Percentiles rank a stretch among this genome's conserved stretches.
phyloP scores from a whole-genome alignment of 106 monocot species.

The Dioscorea zingiberensis region DNA sequence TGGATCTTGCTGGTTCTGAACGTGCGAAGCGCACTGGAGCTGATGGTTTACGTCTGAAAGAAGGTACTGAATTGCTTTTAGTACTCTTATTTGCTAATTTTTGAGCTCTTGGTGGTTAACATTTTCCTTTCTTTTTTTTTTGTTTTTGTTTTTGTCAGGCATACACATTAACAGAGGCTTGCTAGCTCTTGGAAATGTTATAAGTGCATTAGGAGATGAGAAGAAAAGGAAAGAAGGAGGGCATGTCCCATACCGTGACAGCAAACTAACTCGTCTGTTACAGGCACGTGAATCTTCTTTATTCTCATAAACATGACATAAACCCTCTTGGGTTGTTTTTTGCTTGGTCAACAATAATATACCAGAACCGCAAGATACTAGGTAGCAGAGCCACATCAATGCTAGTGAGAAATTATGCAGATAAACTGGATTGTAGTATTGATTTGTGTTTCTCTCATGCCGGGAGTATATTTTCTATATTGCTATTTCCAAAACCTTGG shows the following conservation, averaged over 20 bases:
- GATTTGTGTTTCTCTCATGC: no score
- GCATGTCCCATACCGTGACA: conserved; percentile 97
- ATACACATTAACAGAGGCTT: conserved; percentile 92
- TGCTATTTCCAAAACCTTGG: no score
- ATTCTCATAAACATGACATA: background rate
- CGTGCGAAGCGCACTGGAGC: conserved; percentile 97
- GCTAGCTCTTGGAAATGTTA: conserved; percentile 95
- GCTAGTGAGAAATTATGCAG: no score
- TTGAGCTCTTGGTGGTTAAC: background rate
- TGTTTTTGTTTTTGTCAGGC: conserved; percentile 57
- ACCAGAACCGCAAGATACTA: no score
- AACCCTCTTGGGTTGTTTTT: no score
- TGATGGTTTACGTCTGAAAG: conserved; percentile 87
- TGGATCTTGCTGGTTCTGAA: conserved; percentile 99
- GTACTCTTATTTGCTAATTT: background rate
- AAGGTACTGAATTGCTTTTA: conserved; percentile 40
- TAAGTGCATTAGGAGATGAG: conserved; percentile 97
- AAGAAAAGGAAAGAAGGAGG: conserved; percentile 93
- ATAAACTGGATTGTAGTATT: no score
- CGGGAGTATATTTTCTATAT: no score
- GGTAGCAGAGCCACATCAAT: no score
- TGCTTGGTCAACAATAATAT: no score
- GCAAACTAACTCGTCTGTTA: conserved; percentile 90
- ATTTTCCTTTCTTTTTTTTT: background rate
- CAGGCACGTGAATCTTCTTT: conserved; percentile 34